Evolutionary conservation across 2,329 filamentous ascomycete genomes (phyloP), one percentile per base, ranked within the genome.

Genomic region (Dactylellina leptospora): DNA sequence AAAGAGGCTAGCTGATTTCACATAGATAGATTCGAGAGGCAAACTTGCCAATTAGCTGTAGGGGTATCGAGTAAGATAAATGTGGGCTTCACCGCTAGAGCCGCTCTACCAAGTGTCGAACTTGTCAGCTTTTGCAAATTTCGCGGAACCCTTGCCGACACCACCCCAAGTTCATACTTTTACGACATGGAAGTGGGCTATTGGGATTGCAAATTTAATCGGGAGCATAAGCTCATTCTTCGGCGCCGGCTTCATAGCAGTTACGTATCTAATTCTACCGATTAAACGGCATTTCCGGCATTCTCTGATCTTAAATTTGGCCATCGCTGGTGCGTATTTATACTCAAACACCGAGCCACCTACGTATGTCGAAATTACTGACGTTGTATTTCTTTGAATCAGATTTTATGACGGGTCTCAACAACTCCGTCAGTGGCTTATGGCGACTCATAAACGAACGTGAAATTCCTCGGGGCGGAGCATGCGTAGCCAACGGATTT

Each of bases 401-500:
- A 81, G 81, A 82, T 60, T 79, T 79, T 55, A 78, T 81, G 36
- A 82, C 82, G 74, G 79, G 79, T 47, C 73, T 80, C 16, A 81
- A 81, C 76, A 82, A 82, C 74, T 78, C 79, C 3, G 74, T 82
- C 9, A 82, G 81, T 0, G 82, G 82, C 22, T 75, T 78, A 23
- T 73, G 62, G 58, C 75, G 79, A 47, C 77, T 79, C 9, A 74
- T 81, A 3, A 70, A 73, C 2, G 74, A 78, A 36, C 68, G 70
- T 0, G 74, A 78, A 9, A 73, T 81, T 9, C 38, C 62, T 1
- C 62, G 76, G 5, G 79, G 80, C 6, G 9, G 75, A 0, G 78
- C 78, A 1, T 83, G 82, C 74, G 77, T 77, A 5, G 58, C 80
- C 25, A 84, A 83, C 73, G 82, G 81, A 27, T 82, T 80, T 75